phyloP scores from a whole-genome alignment of 805 yeast species.

The Saturnispora gosingensis region DNA sequence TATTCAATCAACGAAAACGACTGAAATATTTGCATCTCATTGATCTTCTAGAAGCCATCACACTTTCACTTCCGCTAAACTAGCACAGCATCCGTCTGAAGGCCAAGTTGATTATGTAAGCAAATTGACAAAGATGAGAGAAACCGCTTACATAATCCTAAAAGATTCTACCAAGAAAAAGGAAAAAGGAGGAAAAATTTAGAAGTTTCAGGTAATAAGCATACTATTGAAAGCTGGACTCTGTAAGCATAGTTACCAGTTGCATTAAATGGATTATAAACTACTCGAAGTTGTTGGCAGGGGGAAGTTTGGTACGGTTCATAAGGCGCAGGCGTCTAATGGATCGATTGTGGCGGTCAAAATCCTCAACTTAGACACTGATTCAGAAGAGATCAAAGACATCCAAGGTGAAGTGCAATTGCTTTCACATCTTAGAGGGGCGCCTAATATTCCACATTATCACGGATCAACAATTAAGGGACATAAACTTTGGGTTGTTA shows the following conservation, averaged over 20 bases:
- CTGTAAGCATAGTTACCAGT: background rate
- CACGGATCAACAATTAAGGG: slow-evolving; percentile 83
- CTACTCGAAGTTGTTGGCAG: slow-evolving; percentile 89
- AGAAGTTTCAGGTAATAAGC: background rate
- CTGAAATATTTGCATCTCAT: no score
- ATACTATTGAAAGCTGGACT: background rate
- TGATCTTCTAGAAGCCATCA: background rate
- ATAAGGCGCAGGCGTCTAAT: slow-evolving; percentile 72
- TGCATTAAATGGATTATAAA: slow-evolving; percentile 38
- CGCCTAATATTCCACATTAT: slow-evolving; percentile 89
- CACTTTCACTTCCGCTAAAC: background rate
- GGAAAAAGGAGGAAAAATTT: background rate
- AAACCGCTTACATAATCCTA: background rate
- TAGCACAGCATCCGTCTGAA: background rate
- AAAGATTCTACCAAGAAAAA: background rate
- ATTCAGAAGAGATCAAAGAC: slow-evolving; percentile 88
- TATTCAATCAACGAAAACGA: no score
- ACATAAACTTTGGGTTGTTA: slow-evolving; percentile 91
- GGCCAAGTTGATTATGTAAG: background rate
- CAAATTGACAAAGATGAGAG: background rate
- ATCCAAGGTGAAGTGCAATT: slow-evolving; percentile 90
- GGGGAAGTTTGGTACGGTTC: slow-evolving; percentile 96
- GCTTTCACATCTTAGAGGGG: slow-evolving; percentile 68
- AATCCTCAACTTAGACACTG: slow-evolving; percentile 84
- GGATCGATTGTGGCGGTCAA: slow-evolving; percentile 85